These are phyloP conservation scores for Trifolium fragiferum DNA, from an alignment of 306 rosid species.

Conservation along the genomic window DNA sequence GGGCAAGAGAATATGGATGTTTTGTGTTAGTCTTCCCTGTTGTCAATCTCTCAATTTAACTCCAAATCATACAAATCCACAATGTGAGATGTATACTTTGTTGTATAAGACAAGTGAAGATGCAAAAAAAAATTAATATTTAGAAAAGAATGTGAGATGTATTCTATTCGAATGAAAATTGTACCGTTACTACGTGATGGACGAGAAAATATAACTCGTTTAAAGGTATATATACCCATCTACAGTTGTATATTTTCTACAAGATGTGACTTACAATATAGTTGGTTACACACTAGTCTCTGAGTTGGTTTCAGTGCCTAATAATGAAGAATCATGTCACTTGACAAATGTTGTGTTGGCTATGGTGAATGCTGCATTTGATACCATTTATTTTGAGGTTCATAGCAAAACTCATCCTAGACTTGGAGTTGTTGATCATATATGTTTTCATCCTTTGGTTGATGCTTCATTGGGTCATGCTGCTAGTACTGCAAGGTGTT, in stretches of 20 bases:
- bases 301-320: slow-evolving; percentile 46
- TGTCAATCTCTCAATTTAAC: neutral
- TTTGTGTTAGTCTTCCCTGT: neutral
- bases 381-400: slow-evolving; percentile 58
- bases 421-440: slow-evolving; percentile 87
- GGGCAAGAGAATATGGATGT: neutral
- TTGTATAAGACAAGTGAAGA: no score
- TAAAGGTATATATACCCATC: no score
- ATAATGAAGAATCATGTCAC: slow-evolving; percentile 50
- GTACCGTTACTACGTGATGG: no score
- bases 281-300: slow-evolving; percentile 91
- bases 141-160: no score
- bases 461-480: slow-evolving; percentile 68
- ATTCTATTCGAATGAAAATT: no score
- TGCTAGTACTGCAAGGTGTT: slow-evolving; percentile 62
- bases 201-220: no score
- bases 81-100: no score
- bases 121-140: no score
- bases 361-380: slow-evolving; percentile 83
- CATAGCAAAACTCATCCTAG: slow-evolving; percentile 90
- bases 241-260: no score
- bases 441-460: slow-evolving; percentile 82
- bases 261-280: slow-evolving; percentile 79
- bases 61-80: neutral
- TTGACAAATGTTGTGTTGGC: slow-evolving; percentile 68